These are phyloP conservation scores for Tricharina praecox DNA, from an alignment of 495 filamentous ascomycete genomes.

Conservation along the genomic window DNA sequence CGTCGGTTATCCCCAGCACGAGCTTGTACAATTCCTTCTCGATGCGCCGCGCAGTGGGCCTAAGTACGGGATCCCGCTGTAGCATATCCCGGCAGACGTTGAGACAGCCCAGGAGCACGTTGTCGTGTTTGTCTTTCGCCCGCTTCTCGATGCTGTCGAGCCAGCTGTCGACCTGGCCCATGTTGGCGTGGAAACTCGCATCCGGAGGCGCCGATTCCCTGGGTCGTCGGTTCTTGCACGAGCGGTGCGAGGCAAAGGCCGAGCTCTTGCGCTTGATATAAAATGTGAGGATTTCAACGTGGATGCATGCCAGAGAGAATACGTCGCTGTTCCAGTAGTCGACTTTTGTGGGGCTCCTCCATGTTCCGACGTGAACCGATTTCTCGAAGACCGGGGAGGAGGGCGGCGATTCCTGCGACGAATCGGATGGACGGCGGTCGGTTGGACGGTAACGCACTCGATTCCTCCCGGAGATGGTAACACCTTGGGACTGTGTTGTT, in stretches of 20 bases:
- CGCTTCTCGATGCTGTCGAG: constrained; percentile 51
- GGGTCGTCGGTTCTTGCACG: constrained; percentile 44
- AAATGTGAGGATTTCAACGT: constrained; percentile 51
- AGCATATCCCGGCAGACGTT: constrained; percentile 34
- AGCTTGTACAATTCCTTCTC: constrained; percentile 20
- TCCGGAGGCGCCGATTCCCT: constrained; percentile 34
- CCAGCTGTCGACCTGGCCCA: constrained; percentile 62
- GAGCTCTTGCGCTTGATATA: constrained; percentile 54
- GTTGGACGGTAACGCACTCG: constrained; percentile 8
- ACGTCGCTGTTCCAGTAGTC: constrained; percentile 38
- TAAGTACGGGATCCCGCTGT: constrained; percentile 26
- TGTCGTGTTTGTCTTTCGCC: constrained; percentile 46
- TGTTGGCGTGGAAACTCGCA: constrained; percentile 68
- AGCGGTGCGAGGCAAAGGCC: constrained; percentile 56
- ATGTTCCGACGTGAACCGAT: constrained; percentile 16
- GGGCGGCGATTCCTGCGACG: background rate
- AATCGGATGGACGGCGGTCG: too few species aligned
- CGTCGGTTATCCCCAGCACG: constrained; percentile 2
- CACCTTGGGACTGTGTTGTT: constrained; percentile 4
- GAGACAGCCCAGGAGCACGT: constrained; percentile 30
- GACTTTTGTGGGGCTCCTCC: constrained; percentile 29
- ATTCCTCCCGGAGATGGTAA: background rate
- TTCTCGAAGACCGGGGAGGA: constrained; percentile 23
- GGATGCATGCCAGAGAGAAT: constrained; percentile 58
- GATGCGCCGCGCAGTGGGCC: constrained; percentile 30